phyloP scores from a whole-genome alignment of 306 rosid genomes.

The Malus asiatica region DNA sequence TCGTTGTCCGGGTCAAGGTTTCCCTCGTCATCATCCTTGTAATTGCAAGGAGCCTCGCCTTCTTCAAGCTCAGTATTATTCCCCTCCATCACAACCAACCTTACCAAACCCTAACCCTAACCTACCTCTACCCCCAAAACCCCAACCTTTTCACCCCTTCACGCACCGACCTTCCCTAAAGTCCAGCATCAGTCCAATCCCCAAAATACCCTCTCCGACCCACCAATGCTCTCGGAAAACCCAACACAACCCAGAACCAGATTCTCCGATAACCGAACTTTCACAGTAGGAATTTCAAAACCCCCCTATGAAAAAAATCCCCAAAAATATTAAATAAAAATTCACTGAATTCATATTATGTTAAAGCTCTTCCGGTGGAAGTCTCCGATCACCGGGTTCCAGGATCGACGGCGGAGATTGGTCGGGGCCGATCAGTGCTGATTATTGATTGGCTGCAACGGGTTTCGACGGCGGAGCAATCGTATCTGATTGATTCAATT shows the following conservation, averaged over 20 bases:
- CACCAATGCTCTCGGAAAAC: conserved; percentile 24
- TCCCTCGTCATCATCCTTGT: conserved; percentile 42
- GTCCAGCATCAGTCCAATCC: conserved; percentile 64
- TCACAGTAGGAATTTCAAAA: conserved; percentile 20
- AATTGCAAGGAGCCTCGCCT: conserved; percentile 66
- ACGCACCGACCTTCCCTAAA: conserved; percentile 48
- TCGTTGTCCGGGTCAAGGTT: conserved; percentile 45
- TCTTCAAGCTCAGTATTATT: conserved; percentile 56
- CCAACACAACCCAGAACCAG: conserved; percentile 36
- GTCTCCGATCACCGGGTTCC: neutral
- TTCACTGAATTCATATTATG: conserved; percentile 14
- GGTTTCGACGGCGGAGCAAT: neutral
- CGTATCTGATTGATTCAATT: neutral
- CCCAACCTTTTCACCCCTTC: conserved; percentile 23
- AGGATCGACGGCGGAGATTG: neutral
- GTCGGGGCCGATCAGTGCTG: neutral
- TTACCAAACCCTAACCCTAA: conserved; percentile 29
- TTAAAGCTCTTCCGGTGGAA: neutral
- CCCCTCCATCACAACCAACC: conserved; percentile 36
- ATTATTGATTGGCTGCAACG: neutral
- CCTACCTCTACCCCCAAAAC: conserved; percentile 34
- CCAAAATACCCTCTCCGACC: conserved; percentile 25
- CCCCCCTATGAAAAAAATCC: conserved; percentile 30
- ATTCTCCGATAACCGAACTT: conserved; percentile 21
- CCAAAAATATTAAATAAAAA: conserved; percentile 25